Percentiles rank a stretch among this genome's conserved stretches.
These are phyloP conservation scores for Prunus dulcis DNA, from an alignment of 306 rosid species.

Conservation along the genomic window DNA sequence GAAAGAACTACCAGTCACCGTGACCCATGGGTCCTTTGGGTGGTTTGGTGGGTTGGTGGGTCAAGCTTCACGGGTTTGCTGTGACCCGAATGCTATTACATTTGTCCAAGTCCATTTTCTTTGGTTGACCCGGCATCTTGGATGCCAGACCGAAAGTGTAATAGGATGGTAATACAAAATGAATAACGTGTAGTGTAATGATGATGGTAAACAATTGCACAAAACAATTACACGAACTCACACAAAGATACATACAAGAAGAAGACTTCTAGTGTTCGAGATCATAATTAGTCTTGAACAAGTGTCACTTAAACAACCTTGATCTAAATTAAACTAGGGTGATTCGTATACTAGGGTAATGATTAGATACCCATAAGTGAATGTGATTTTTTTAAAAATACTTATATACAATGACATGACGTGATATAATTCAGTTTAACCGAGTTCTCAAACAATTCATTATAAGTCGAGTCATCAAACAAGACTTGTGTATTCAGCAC, in stretches of 20 bases:
- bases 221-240: neutral
- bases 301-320: neutral
- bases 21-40: neutral
- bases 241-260: neutral
- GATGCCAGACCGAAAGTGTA: neutral
- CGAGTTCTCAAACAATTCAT: too few species aligned
- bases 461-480: too few species aligned
- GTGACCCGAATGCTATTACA: slow-evolving; percentile 1
- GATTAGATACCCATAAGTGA: neutral
- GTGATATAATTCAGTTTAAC: too few species aligned
- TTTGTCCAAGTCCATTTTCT: neutral
- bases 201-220: neutral
- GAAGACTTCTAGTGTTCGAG: neutral
- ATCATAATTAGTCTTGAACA: neutral
- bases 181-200: neutral
- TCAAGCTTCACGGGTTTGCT: slow-evolving; percentile 11
- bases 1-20: slow-evolving; percentile 1
- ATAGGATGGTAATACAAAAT: too few species aligned
- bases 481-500: too few species aligned
- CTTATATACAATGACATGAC: too few species aligned
- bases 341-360: too few species aligned
- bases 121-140: slow-evolving; percentile 1
- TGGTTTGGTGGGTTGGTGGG: slow-evolving; percentile 1
- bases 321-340: neutral
- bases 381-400: too few species aligned